Base-by-base conservation (phyloP, 768 basidiomycete genomes). In the Leccinum obscurum region DNA sequence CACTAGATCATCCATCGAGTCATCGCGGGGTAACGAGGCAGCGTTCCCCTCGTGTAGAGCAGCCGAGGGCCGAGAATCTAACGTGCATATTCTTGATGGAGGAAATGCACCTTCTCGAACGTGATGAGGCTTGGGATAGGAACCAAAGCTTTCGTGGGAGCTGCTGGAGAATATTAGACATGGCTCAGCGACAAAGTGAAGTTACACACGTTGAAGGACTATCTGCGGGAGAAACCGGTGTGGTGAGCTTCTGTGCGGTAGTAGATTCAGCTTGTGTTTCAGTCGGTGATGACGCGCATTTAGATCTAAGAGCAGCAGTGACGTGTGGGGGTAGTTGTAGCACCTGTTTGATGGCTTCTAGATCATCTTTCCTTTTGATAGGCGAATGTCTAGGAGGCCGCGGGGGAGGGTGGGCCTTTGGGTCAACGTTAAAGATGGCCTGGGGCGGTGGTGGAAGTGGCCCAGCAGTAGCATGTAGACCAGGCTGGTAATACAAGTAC, bases 381-480 rank as follows among this genome's bases (percentile, higher is more conserved):
- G 87, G 86, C 13, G 86, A 85, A 64, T 84, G 79, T 5, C 86
- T 76, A 46, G 88, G 85, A 35, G 86, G 86, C 41, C 85, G 83
- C 60, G 87, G 86, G 3, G 79, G 75, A 24, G 86, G 85, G 11
- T 82, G 78, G 9, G 81, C 75, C 53, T 70, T 77, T 13, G 77
- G 76, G 53, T 81, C 76, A 34, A 85, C 78, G 59, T 76, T 76
- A 57, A 85, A 80, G 58, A 78, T 72, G 20, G 85, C 80, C 59
- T 85, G 78, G 3, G 89, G 88, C 9, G 88, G 89, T 34, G 84
- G 83, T 30, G 90, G 89, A 60, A 89, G 78, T 52, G 90, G 89
- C 4, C 88, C 87, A 46, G 89, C 89, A 24, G 82, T 89, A 7
- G 88, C 79, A 72, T 92, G 87, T 2, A 87, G 66, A 53, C 85